These are phyloP conservation scores for Juglanconis juglandina DNA, from an alignment of 2,329 filamentous ascomycete species.

Conservation along the genomic window DNA sequence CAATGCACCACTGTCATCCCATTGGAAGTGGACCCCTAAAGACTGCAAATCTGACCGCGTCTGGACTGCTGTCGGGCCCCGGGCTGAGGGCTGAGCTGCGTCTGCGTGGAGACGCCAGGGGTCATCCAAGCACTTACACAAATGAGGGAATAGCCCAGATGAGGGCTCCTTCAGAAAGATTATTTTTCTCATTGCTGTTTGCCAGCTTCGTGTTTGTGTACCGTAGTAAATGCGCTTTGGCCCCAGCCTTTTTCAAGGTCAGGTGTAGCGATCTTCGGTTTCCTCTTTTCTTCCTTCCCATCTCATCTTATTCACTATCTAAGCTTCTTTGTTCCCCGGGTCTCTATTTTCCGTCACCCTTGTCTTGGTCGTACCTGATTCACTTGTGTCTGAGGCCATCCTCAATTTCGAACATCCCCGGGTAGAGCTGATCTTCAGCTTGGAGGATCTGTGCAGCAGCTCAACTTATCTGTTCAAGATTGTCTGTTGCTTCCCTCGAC, in stretches of 20 bases:
- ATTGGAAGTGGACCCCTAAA: not conserved
- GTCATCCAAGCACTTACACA: constrained; percentile 7
- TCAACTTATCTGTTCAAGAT: not conserved
- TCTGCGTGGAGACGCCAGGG: constrained; percentile 6
- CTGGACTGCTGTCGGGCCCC: not conserved
- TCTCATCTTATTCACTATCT: not conserved
- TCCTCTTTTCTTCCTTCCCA: not conserved
- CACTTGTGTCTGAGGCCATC: not conserved
- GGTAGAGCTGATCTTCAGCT: not conserved
- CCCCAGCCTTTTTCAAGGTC: not conserved
- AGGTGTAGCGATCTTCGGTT: not conserved
- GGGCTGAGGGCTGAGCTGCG: constrained; percentile 1
- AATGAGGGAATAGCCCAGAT: not conserved
- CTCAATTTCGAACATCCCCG: not conserved
- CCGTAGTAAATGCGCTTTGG: not conserved
- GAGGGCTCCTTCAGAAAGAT: not conserved
- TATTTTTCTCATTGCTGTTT: not conserved
- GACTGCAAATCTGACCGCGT: not conserved
- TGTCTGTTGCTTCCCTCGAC: not conserved
- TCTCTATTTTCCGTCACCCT: not conserved
- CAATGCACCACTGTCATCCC: constrained; percentile 7
- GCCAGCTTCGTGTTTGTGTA: not conserved
- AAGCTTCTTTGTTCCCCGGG: not conserved
- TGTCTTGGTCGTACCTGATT: not conserved
- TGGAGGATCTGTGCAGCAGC: not conserved